Evolutionary conservation across 2,329 filamentous ascomycete species (phyloP), one percentile per base, ranked within the genome.

Genomic region (Aspergillus aculeatus): DNA sequence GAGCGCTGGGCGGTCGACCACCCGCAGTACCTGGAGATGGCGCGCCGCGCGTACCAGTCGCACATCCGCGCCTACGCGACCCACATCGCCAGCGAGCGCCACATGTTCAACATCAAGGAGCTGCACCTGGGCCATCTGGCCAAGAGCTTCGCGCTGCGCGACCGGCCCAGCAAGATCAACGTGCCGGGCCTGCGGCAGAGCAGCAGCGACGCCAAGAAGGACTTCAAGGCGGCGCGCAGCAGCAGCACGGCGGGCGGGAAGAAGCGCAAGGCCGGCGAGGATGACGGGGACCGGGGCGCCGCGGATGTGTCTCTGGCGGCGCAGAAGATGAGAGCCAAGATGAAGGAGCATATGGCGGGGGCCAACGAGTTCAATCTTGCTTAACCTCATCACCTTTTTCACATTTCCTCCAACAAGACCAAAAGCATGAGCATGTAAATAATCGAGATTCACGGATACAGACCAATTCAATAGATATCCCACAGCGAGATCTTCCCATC

Each of bases 31-130:
- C 84, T 96, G 4, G 92, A 96, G 68, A 84, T 92, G 69, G 94
- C 90, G 0, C 86, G 92, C 21, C 87, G 91, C 66, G 95, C 89
- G 0, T 99, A 91, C 79, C 92, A 96, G 72, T 95, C 91, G 54
- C 93, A 98, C 71, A 89, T 99, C 57, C 85, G 95, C 57, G 95
- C 95, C 0, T 99, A 99, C 74, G 92, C 95, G 2, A 99, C 95
- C 0, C 95, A 99, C 75, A 86, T 94, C 29, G 88, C 90, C 31
- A 88, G 89, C 48, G 95, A 99, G 78, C 84, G 95, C 55, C 81
- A 82, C 55, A 93, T 90, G 73, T 99, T 99, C 74, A 91, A 98
- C 74, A 96, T 97, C 76, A 92, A 91, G 61, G 86, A 91, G 69
- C 79, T 99, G 50, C 95, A 99, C 74, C 79, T 98, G 7, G 95